A percentile compares a stretch with the other conserved stretches of the same genome.
These are phyloP conservation scores for Aspergillus carbonarius DNA, from an alignment of 2,329 filamentous ascomycete species.

Conservation along the genomic window DNA sequence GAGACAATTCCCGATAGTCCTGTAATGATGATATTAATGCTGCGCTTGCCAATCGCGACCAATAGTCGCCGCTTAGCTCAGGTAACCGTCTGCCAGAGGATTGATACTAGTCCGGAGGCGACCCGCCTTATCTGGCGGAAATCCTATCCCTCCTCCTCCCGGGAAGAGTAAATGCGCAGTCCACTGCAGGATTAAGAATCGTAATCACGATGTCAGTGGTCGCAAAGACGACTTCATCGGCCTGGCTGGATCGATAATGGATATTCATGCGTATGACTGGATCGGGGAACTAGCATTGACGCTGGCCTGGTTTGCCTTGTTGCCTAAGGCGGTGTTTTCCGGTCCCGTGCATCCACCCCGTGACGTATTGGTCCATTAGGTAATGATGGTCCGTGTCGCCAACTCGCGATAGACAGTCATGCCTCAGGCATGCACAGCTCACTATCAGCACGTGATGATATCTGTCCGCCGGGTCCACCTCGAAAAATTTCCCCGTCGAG, in stretches of 20 bases:
- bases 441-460: slow-evolving; percentile 46
- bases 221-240: too few relatives aligned
- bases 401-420: too few relatives aligned
- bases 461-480: slow-evolving; percentile 31
- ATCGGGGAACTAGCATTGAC: not conserved
- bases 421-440: slow-evolving; percentile 20
- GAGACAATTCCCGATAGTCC: not conserved
- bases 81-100: not conserved
- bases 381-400: not conserved
- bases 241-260: too few relatives aligned
- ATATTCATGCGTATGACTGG: too few relatives aligned
- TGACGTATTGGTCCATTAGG: slow-evolving; percentile 6
- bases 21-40: not conserved
- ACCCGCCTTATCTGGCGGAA: not conserved
- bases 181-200: not conserved
- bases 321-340: slow-evolving; percentile 13
- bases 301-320: slow-evolving; percentile 4
- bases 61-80: not conserved
- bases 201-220: not conserved
- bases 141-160: not conserved
- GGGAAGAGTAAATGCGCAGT: not conserved
- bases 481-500: slow-evolving; percentile 42
- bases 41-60: not conserved
- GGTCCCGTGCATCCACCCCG: slow-evolving; percentile 5
- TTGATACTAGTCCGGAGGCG: not conserved